A percentile compares a stretch with the other conserved stretches of the same genome.
phyloP scores from a whole-genome alignment of 164 flowering plant species.

The Berberis thunbergii region DNA sequence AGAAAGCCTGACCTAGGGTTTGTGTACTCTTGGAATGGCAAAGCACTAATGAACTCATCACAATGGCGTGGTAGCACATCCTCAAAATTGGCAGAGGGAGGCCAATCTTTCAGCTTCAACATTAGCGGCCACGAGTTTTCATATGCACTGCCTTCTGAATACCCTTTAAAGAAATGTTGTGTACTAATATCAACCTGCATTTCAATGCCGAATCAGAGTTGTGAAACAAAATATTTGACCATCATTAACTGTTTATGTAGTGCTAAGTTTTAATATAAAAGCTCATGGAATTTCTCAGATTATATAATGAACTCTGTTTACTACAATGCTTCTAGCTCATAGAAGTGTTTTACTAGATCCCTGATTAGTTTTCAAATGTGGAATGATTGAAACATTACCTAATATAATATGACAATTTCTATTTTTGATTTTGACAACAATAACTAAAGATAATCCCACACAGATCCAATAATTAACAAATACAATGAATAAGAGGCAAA shows the following conservation, averaged over 20 bases:
- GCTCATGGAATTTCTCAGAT: no score
- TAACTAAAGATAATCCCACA: no score
- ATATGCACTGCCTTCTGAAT: conserved; percentile 51
- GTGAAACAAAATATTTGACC: background rate
- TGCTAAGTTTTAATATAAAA: no score
- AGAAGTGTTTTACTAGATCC: no score
- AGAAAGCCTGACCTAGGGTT: conserved; percentile 60
- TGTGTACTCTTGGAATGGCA: conserved; percentile 77
- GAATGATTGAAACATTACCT: no score
- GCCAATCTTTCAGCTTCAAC: conserved; percentile 95
- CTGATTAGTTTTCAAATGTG: no score
- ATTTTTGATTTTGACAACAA: no score
- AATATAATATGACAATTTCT: no score
- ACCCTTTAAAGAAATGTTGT: conserved; percentile 64
- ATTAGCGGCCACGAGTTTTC: conserved; percentile 75
- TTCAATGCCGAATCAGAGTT: background rate
- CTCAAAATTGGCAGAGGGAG: conserved; percentile 80
- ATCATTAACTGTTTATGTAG: background rate
- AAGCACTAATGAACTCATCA: conserved; percentile 64
- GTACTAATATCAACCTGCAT: conserved; percentile 67
- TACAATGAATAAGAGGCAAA: no score
- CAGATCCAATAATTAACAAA: no score
- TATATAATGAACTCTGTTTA: no score
- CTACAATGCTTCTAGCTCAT: no score
- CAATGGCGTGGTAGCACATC: conserved; percentile 78